Conservation (phyloP, 352 stramenopile genomes). For the Phytopythium sindhum region DNA sequence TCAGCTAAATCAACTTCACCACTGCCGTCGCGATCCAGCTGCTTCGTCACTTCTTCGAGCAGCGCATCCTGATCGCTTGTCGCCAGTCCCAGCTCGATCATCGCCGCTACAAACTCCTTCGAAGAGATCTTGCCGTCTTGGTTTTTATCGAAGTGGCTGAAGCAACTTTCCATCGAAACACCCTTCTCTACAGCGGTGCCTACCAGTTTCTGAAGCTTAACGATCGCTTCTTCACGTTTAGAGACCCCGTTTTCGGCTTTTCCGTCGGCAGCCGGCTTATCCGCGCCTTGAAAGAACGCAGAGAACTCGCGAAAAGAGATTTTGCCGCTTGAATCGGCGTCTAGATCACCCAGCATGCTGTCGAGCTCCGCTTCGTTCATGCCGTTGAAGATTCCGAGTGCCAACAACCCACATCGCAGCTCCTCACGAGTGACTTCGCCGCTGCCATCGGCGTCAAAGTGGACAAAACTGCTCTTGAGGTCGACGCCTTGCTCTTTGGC, state of each 20-base stretch:
- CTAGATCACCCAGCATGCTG: conserved; percentile 39
- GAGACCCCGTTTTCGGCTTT: not conserved
- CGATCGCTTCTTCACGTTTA: conserved; percentile 21
- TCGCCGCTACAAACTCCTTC: conserved; percentile 52
- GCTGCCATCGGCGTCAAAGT: conserved; percentile 70
- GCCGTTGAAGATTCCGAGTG: conserved; percentile 47
- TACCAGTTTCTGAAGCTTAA: conserved; percentile 41
- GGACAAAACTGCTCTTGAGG: conserved; percentile 42
- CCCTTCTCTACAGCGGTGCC: conserved; percentile 40
- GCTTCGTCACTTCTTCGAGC: conserved; percentile 36
- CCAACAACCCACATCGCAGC: conserved; percentile 42
- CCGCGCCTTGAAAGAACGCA: conserved; percentile 23
- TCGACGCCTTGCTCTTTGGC: conserved; percentile 43
- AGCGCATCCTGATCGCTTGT: conserved; percentile 14
- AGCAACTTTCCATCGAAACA: conserved; percentile 54
- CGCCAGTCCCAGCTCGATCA: conserved; percentile 51
- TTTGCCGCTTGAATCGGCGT: conserved; percentile 47
- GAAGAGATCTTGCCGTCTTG: conserved; percentile 53
- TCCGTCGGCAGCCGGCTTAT: not conserved
- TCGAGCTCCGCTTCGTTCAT: conserved; percentile 37
- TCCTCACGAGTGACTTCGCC: conserved; percentile 54
- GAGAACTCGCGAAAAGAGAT: conserved; percentile 63
- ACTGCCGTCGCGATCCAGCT: conserved; percentile 62
- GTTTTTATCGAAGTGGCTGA: conserved; percentile 86
- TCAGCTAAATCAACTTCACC: conserved; percentile 57